Evolutionary conservation across 1,284 basidiomycete species (phyloP).

Genomic region (Sphaerobolus stellatus): DNA sequence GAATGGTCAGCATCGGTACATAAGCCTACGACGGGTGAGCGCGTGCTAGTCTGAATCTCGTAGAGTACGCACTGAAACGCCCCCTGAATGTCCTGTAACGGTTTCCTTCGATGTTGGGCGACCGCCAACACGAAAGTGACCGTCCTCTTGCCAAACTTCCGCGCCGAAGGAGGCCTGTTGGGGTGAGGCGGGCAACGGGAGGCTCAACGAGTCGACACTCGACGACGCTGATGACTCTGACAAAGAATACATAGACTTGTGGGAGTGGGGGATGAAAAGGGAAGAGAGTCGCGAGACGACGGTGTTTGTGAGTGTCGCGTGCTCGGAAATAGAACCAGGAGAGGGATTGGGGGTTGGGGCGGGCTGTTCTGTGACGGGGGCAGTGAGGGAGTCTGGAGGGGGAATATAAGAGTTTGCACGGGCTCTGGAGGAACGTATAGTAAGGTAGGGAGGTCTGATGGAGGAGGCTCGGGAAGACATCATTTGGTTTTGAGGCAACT

Average conservation of each 20-base stretch:
- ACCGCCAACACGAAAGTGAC: slow-evolving; percentile 25
- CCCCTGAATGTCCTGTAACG: slow-evolving; percentile 41
- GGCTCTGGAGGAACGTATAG: slow-evolving; percentile 14
- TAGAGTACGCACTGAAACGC: slow-evolving; percentile 54
- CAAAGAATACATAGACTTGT: slow-evolving; percentile 8
- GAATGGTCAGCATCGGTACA: slow-evolving; percentile 62
- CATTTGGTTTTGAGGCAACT: not conserved
- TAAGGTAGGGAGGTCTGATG: slow-evolving; percentile 9
- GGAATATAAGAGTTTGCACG: slow-evolving; percentile 45
- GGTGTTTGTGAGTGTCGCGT: slow-evolving; percentile 5
- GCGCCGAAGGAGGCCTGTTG: slow-evolving; percentile 52
- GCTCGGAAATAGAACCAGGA: slow-evolving; percentile 52
- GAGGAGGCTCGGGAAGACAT: slow-evolving; percentile 12
- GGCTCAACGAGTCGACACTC: slow-evolving; percentile 21
- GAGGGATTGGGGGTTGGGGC: slow-evolving; percentile 45
- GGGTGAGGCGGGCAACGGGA: slow-evolving; percentile 69
- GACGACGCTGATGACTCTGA: slow-evolving; percentile 14
- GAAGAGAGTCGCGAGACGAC: slow-evolving; percentile 11
- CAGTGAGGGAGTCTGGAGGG: slow-evolving; percentile 51
- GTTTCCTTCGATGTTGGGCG: slow-evolving; percentile 18
- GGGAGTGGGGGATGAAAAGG: slow-evolving; percentile 15
- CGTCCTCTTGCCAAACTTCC: slow-evolving; percentile 41
- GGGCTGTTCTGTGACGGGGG: slow-evolving; percentile 32
- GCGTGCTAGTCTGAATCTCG: no score
- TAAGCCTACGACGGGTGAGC: slow-evolving; percentile 47